These are phyloP conservation scores for Pythium volutum DNA, from an alignment of 352 stramenopile genomes.

Conservation along the genomic window DNA sequence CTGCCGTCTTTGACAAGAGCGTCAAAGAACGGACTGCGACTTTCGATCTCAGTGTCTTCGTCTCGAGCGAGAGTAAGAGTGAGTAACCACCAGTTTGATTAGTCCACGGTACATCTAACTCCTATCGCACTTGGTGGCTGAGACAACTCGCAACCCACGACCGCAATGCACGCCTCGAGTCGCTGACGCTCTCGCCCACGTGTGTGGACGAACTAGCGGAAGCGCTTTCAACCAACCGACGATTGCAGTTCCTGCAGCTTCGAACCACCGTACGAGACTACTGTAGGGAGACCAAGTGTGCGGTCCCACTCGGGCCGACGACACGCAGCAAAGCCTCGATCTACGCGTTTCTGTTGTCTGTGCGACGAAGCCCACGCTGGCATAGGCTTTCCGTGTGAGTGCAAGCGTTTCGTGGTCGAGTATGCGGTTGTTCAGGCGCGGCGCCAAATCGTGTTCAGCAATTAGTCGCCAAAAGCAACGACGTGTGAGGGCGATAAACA, in stretches of 20 bases:
- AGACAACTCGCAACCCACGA: too few relatives aligned
- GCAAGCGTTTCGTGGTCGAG: not conserved
- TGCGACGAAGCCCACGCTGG: not conserved
- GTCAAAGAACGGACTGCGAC: too few relatives aligned
- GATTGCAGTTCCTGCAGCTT: not conserved
- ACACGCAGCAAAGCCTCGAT: not conserved
- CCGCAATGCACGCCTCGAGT: too few relatives aligned
- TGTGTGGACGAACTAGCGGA: too few relatives aligned
- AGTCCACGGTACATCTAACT: too few relatives aligned
- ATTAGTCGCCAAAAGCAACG: not conserved
- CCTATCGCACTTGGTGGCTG: too few relatives aligned
- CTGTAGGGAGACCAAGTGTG: not conserved
- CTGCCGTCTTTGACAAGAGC: too few relatives aligned
- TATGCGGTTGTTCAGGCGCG: not conserved
- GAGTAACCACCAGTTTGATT: too few relatives aligned
- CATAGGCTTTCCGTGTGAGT: not conserved
- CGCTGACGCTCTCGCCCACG: too few relatives aligned
- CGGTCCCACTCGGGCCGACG: not conserved
- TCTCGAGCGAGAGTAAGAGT: too few relatives aligned
- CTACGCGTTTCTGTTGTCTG: not conserved
- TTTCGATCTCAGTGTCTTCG: too few relatives aligned
- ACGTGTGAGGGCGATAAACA: not conserved
- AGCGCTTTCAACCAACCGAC: conserved; percentile 32
- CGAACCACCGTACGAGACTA: not conserved
- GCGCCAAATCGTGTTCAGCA: not conserved